A percentile compares a stretch with the other conserved stretches of the same genome.
Conservation (phyloP, 2,329 filamentous ascomycete genomes). For the Sordariomycetes sp. region DNA sequence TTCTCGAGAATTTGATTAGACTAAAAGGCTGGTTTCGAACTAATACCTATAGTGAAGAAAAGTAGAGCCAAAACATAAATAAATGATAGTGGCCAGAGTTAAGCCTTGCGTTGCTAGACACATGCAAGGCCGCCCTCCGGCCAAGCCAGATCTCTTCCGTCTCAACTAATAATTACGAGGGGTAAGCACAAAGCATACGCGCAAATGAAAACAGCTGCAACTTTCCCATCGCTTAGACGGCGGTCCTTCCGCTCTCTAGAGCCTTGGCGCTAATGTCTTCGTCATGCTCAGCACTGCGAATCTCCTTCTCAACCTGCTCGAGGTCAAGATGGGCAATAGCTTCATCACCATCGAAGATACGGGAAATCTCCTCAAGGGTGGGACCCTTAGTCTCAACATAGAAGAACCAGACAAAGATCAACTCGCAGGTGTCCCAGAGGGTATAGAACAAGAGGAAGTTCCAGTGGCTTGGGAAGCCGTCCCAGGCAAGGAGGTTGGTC, state of each 20-base stretch:
- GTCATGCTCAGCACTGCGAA: conserved; percentile 22
- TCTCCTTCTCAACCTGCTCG: conserved; percentile 44
- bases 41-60: too few species aligned
- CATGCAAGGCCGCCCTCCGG: too few species aligned
- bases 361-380: conserved; percentile 59
- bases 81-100: too few species aligned
- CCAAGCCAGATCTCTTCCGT: too few species aligned
- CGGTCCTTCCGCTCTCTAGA: conserved; percentile 12
- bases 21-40: too few species aligned
- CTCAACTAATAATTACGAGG: too few species aligned
- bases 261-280: conserved; percentile 17
- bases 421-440: conserved; percentile 48
- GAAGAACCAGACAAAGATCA: conserved; percentile 54
- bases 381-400: conserved; percentile 62
- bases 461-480: conserved; percentile 48
- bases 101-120: too few species aligned
- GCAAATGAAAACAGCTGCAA: background rate
- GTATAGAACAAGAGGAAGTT: conserved; percentile 59
- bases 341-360: conserved; percentile 59
- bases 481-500: conserved; percentile 55
- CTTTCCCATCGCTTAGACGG: conserved; percentile 6
- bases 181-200: too few species aligned
- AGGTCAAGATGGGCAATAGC: conserved; percentile 44
- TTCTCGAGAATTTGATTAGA: too few species aligned
- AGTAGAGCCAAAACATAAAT: too few species aligned